Conservation (phyloP, 2,329 filamentous ascomycete species). For the Calycina herbarum region DNA sequence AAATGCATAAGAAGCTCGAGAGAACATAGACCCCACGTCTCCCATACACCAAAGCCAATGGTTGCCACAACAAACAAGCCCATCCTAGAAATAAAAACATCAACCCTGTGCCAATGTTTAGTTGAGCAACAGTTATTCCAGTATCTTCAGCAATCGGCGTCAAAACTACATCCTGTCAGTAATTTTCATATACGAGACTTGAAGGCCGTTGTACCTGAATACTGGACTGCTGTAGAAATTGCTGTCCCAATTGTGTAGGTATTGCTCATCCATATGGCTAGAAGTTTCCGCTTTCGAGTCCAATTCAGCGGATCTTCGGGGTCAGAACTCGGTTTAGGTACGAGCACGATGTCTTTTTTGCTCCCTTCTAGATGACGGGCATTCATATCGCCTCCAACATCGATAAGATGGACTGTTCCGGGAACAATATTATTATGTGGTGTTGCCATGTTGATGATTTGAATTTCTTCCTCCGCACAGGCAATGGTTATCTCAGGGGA, state of each 20-base stretch:
- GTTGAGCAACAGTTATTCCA: conserved; percentile 39
- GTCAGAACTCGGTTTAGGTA: conserved; percentile 35
- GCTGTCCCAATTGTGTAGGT: conserved; percentile 14
- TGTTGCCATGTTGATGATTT: neutral
- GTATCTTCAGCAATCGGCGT: conserved; percentile 47
- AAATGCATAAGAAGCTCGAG: conserved; percentile 27
- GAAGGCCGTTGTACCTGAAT: no score
- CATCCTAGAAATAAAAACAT: conserved; percentile 52
- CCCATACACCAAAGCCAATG: conserved; percentile 49
- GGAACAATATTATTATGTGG: conserved; percentile 14
- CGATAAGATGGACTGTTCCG: conserved; percentile 32
- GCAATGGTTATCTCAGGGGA: no score
- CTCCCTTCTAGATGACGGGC: conserved; percentile 15
- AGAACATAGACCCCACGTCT: conserved; percentile 16
- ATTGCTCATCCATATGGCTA: conserved; percentile 12
- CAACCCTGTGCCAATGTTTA: conserved; percentile 48
- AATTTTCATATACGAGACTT: no score
- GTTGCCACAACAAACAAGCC: conserved; percentile 52
- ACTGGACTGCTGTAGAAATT: conserved; percentile 25
- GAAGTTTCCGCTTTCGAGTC: conserved; percentile 34
- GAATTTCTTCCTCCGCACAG: neutral
- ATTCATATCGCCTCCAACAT: conserved; percentile 22
- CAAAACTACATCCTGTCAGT: conserved; percentile 40
- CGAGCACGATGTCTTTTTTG: conserved; percentile 30
- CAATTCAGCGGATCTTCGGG: conserved; percentile 41